A percentile compares a stretch with the other conserved stretches of the same genome.
Evolutionary conservation across 352 stramenopile genomes (phyloP).

Genomic region (Globisporangium irregulare): DNA sequence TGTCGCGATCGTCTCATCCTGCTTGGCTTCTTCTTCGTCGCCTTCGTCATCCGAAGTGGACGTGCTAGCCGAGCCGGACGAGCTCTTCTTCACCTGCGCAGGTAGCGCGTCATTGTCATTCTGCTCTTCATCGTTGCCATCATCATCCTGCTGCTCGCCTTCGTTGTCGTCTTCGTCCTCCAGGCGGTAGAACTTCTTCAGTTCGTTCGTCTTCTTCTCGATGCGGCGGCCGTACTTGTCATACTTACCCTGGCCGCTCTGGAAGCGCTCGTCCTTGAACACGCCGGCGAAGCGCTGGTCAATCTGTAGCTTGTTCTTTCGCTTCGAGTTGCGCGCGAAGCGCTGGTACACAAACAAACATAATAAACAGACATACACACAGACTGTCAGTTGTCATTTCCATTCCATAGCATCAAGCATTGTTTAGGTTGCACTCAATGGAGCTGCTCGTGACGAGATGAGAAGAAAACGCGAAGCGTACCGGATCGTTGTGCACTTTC

Average conservation of each 20-base stretch:
- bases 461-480: constrained; percentile 17
- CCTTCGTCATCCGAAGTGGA: constrained; percentile 26
- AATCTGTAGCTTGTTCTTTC: constrained; percentile 83
- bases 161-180: constrained; percentile 52
- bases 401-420: background rate
- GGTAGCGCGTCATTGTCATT: constrained; percentile 19
- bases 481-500: constrained; percentile 85
- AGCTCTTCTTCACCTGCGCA: constrained; percentile 16
- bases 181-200: constrained; percentile 81
- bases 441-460: constrained; percentile 11
- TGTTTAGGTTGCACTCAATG: background rate
- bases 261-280: constrained; percentile 77
- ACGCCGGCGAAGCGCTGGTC: constrained; percentile 72
- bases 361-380: background rate
- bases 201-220: constrained; percentile 68
- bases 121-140: constrained; percentile 16
- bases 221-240: constrained; percentile 87
- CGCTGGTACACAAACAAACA: constrained; percentile 25
- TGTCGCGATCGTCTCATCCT: constrained; percentile 29
- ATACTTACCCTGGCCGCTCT: constrained; percentile 80
- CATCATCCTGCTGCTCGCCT: constrained; percentile 3
- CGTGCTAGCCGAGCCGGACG: constrained; percentile 3
- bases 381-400: background rate
- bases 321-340: constrained; percentile 75
- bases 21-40: background rate